Evolutionary conservation across 768 basidiomycete genomes (phyloP).

Genomic region (Psilocybe cubensis): DNA sequence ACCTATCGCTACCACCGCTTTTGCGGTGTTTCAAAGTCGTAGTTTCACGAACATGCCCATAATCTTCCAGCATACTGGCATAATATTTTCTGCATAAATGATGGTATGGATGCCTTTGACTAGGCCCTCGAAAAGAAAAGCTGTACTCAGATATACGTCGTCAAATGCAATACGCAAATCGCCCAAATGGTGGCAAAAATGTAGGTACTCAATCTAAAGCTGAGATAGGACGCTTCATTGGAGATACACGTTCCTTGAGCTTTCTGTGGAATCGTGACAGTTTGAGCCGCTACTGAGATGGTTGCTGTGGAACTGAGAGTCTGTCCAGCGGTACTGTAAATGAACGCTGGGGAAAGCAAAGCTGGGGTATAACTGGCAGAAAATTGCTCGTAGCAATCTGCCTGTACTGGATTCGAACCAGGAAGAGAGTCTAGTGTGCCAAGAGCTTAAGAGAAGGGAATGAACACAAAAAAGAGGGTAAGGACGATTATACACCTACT

Average conservation of each 20-base stretch:
- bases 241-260: slow-evolving; percentile 28
- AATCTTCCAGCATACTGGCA: too few relatives aligned
- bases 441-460: slow-evolving; percentile 7
- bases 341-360: slow-evolving; percentile 28
- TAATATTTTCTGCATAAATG: too few relatives aligned
- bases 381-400: slow-evolving; percentile 27
- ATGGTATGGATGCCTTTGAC: too few relatives aligned
- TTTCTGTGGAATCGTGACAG: slow-evolving; percentile 21
- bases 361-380: slow-evolving; percentile 28
- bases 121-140: too few relatives aligned
- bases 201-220: not conserved
- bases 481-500: slow-evolving; percentile 23
- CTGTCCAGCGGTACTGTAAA: slow-evolving; percentile 15
- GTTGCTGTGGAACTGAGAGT: slow-evolving; percentile 22
- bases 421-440: slow-evolving; percentile 24
- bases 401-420: slow-evolving; percentile 33
- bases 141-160: too few relatives aligned
- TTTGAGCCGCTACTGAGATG: slow-evolving; percentile 23
- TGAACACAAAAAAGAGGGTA: not conserved
- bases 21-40: too few relatives aligned
- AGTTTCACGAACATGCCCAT: too few relatives aligned
- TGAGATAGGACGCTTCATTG: slow-evolving; percentile 9
- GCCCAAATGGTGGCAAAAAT: not conserved
- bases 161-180: not conserved
- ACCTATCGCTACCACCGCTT: too few relatives aligned